These are phyloP conservation scores for Neckera pumila DNA, from an alignment of 225 moss, liverwort and hornwort genomes.

Conservation along the genomic window DNA sequence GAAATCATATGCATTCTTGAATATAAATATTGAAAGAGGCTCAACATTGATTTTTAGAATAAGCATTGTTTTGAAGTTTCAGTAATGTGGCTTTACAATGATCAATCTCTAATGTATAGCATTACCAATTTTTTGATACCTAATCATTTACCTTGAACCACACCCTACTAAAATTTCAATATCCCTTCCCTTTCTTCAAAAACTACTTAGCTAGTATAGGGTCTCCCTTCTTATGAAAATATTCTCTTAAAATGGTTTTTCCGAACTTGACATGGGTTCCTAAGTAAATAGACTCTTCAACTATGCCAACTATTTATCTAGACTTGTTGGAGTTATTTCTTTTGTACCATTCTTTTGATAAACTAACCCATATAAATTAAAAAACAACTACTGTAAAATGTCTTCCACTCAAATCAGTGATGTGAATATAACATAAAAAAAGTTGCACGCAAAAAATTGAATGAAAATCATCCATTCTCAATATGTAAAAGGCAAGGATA, in stretches of 20 bases:
- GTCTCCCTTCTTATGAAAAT: neutral
- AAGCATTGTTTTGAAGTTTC: neutral
- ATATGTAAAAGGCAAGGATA: neutral
- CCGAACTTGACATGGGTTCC: rapidly evolving
- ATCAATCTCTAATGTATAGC: neutral
- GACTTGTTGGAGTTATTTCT: neutral
- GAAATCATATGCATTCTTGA: neutral
- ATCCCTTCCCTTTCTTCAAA: neutral
- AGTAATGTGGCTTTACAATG: neutral
- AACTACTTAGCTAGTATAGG: neutral
- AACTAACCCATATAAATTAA: neutral
- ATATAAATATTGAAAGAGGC: neutral
- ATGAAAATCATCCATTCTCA: neutral
- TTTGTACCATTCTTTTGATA: neutral
- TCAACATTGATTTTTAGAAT: neutral
- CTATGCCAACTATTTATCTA: neutral
- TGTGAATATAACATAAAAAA: neutral
- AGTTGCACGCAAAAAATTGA: neutral
- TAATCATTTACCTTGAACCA: neutral
- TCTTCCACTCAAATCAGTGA: neutral
- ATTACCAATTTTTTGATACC: neutral
- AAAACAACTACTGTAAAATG: neutral
- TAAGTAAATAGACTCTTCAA: neutral
- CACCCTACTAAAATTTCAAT: rapidly evolving
- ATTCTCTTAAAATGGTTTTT: neutral